phyloP scores from a whole-genome alignment of 1,139 yeast genomes.

The Yamadazyma friedrichii region DNA sequence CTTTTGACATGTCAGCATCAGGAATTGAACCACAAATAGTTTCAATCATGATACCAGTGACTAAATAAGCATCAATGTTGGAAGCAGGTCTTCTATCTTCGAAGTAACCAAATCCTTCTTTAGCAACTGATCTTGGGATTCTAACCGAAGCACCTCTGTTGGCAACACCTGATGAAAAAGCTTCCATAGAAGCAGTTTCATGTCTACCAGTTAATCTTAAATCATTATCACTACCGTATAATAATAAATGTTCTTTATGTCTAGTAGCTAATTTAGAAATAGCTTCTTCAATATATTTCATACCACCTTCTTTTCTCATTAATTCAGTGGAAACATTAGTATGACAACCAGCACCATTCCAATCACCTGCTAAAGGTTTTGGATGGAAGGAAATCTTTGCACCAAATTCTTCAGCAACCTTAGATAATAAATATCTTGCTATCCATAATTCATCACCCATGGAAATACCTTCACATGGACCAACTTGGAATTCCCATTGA shows the following conservation, averaged over 20 bases:
- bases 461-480: slow-evolving; percentile 91
- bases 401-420: slow-evolving; percentile 98
- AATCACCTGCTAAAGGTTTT: slow-evolving; percentile 97
- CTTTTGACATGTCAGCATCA: slow-evolving; percentile 93
- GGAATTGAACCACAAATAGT: slow-evolving; percentile 94
- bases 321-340: slow-evolving; percentile 91
- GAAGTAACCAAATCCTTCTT: slow-evolving; percentile 96
- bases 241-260: slow-evolving; percentile 93
- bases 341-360: slow-evolving; percentile 99
- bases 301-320: slow-evolving; percentile 96
- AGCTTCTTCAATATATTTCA: slow-evolving; percentile 90
- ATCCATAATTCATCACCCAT: slow-evolving; percentile 99
- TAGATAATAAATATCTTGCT: slow-evolving; percentile 86
- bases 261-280: slow-evolving; percentile 92
- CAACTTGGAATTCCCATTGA: slow-evolving; percentile 99
- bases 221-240: slow-evolving; percentile 94
- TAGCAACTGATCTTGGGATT: slow-evolving; percentile 98
- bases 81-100: slow-evolving; percentile 99
- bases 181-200: slow-evolving; percentile 93
- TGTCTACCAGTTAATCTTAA: slow-evolving; percentile 96
- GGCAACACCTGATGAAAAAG: slow-evolving; percentile 96
- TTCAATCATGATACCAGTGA: slow-evolving; percentile 97
- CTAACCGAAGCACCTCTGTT: slow-evolving; percentile 99
- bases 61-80: slow-evolving; percentile 97
- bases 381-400: slow-evolving; percentile 99